phyloP scores from a whole-genome alignment of 2,329 filamentous ascomycete species.

The Colletotrichum sp. region DNA sequence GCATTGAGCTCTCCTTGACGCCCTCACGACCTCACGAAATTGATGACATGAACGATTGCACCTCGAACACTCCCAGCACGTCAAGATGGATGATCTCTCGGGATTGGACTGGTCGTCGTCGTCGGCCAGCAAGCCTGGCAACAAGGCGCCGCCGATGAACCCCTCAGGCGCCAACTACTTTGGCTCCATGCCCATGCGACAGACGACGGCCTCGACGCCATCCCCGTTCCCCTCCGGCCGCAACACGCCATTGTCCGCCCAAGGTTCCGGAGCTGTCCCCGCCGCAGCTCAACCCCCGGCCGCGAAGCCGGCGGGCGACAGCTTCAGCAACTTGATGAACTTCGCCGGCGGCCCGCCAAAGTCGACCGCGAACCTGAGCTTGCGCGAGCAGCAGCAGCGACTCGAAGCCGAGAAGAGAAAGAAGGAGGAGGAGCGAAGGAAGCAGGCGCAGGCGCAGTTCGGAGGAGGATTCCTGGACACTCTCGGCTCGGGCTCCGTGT shows the following conservation, averaged over 20 bases:
- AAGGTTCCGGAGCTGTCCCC: constrained; percentile 47
- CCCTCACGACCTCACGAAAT: constrained; percentile 20
- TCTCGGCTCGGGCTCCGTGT: constrained; percentile 62
- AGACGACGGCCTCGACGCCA: constrained; percentile 58
- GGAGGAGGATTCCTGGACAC: constrained; percentile 80
- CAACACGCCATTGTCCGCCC: constrained; percentile 60
- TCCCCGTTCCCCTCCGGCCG: constrained; percentile 61
- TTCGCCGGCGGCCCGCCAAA: constrained; percentile 61
- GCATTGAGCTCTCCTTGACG: constrained; percentile 12
- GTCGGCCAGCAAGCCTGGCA: constrained; percentile 35
- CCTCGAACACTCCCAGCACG: neutral
- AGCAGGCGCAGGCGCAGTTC: constrained; percentile 77
- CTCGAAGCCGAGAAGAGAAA: constrained; percentile 68
- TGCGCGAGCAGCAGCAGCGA: constrained; percentile 79
- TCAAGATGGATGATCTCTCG: constrained; percentile 66
- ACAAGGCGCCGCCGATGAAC: constrained; percentile 50
- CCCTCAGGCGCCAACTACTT: constrained; percentile 47
- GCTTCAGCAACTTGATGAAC: constrained; percentile 78
- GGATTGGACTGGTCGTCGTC: constrained; percentile 63
- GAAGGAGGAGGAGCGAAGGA: constrained; percentile 77
- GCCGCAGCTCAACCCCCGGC: constrained; percentile 44
- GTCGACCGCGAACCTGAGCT: constrained; percentile 71
- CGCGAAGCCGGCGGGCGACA: constrained; percentile 66
- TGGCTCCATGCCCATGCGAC: constrained; percentile 58
- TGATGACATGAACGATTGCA: constrained; percentile 17